Base-by-base conservation (phyloP, 169 alveolate genomes). In the Babesia bigemina region DNA sequence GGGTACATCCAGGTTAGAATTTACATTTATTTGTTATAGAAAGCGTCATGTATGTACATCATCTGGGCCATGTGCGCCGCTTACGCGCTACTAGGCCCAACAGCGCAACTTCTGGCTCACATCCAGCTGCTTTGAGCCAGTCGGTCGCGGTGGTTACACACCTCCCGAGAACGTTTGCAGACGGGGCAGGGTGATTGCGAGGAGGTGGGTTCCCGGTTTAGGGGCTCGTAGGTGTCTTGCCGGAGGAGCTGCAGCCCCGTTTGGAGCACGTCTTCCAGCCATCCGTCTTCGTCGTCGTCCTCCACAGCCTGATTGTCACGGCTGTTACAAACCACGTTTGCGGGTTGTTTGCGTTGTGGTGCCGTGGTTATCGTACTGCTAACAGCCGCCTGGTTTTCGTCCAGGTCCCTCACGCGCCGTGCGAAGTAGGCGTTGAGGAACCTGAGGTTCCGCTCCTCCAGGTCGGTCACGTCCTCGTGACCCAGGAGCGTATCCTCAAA, bases 221-320 rank as follows among this genome's bases (percentile, higher is more conserved):
- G 2, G 26, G 28, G 12, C 36, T 11, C 47, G 19, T 17, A 10
- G 22, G 28, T 61, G 13, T 57, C 81, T n/a, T 71, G 72, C 24
- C 72, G 55, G 47, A 81, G 74, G 9, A 70, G 42, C n/a, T 66
- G 26, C 12, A 81, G 73, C 10, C 88, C 88, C 45, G 45, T 61
- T 42, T 56, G 73, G n/a, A 81, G 53, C 26, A 81, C 76, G 19
- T 24, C 66, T 17, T 81, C 88, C 28, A 81, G 66, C 88, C 88
- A 81, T 49, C 69, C 77, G 53, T 81, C 63, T n/a, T 50, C 87
- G 11, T 79, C 88, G 13, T 71, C 88, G 33, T 72, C 88, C 47
- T 60, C 81, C 48, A 42, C 28, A 12, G 61, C 11, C 24, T 47
- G 50, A 6, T 21, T 14, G 16, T n/a, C 44, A 12, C 53, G 12